Conservation (phyloP, 2,329 filamentous ascomycete species). For the Paradendryphiella salina region DNA sequence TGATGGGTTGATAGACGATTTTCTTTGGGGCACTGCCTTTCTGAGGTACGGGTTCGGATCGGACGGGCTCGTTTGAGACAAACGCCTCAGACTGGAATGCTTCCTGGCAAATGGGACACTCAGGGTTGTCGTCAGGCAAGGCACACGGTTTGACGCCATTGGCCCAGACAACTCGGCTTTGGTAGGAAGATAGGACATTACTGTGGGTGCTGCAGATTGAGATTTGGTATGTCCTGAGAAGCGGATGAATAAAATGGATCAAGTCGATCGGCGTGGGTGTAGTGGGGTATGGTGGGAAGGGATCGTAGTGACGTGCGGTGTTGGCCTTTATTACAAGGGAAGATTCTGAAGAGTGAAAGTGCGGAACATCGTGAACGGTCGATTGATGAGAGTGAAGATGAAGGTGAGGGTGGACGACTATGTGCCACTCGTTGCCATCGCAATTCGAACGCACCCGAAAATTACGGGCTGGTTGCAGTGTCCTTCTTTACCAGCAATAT, state of each 20-base stretch:
- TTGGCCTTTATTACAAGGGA: no score
- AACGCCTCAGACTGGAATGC: background rate
- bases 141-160: background rate
- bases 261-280: background rate
- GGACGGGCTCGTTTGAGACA: background rate
- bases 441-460: no score
- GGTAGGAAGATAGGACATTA: background rate
- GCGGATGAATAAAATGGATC: background rate
- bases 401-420: no score
- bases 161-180: background rate
- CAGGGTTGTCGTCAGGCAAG: background rate
- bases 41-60: background rate
- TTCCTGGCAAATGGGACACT: background rate
- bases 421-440: no score
- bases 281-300: background rate
- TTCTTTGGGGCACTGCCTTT: background rate
- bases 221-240: background rate
- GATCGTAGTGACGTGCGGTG: background rate
- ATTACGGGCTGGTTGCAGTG: no score
- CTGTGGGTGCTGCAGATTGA: background rate
- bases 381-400: background rate
- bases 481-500: no score
- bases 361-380: background rate
- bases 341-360: background rate
- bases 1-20: no score